Evolutionary conservation across 345 rosid species (phyloP).

Genomic region (Corchorus olitorius): DNA sequence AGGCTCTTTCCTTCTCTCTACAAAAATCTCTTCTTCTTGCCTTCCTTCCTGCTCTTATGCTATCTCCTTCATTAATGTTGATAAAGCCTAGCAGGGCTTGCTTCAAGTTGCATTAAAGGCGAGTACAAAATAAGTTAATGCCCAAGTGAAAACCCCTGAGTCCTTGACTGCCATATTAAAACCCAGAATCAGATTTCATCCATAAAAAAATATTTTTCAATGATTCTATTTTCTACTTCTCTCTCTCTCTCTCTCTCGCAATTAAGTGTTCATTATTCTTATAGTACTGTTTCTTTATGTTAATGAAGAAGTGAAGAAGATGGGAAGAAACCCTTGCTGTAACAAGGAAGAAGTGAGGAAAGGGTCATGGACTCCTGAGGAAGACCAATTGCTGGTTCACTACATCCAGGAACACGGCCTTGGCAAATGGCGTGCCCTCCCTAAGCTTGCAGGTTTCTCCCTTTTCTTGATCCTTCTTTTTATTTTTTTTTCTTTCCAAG

Average conservation of each 20-base stretch:
- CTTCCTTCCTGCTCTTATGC: neutral
- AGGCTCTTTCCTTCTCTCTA: neutral
- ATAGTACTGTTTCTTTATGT: neutral
- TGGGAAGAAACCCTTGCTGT: constrained; percentile 41
- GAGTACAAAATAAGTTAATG: neutral
- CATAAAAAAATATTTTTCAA: neutral
- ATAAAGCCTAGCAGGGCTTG: neutral
- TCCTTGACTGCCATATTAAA: neutral
- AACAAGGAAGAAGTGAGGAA: constrained; percentile 33
- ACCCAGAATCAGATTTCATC: neutral
- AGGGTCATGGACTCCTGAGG: constrained; percentile 45
- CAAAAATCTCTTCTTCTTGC: neutral
- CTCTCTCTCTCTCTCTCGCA: neutral
- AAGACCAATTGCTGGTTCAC: constrained; percentile 37
- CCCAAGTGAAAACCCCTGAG: neutral
- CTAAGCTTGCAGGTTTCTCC: constrained; percentile 36
- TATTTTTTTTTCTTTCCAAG: too few relatives aligned
- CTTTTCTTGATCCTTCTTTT: neutral
- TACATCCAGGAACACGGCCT: constrained; percentile 39
- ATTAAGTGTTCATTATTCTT: neutral
- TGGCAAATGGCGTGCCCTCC: constrained; percentile 41
- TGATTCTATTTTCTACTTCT: neutral
- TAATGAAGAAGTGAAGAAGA: constrained; percentile 14
- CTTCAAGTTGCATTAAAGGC: neutral
- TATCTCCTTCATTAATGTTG: neutral